phyloP scores from a whole-genome alignment of 371 early-diverging fungal species.

The Entomophthora muscae region DNA sequence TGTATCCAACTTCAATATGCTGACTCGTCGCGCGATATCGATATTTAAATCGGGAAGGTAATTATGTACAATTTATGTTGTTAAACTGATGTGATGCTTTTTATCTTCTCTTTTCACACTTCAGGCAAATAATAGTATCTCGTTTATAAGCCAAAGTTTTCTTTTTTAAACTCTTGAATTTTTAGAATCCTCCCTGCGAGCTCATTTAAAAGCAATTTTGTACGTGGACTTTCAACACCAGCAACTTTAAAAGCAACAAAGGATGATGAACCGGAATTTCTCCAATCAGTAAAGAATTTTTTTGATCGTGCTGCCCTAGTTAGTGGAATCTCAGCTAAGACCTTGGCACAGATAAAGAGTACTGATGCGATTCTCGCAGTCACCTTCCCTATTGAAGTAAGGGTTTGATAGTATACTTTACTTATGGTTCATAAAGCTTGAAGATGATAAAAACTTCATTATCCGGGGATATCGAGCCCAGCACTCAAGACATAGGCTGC shows the following conservation, averaged over 20 bases:
- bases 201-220: too few species aligned
- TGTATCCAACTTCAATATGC: too few species aligned
- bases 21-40: too few species aligned
- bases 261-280: conserved; percentile 52
- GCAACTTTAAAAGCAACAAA: conserved; percentile 13
- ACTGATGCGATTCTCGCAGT: conserved; percentile 63
- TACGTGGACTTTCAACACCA: background rate
- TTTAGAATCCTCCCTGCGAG: too few species aligned
- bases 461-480: conserved; percentile 75
- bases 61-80: too few species aligned
- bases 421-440: conserved; percentile 21
- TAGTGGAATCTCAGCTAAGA: conserved; percentile 39
- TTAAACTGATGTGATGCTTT: too few species aligned
- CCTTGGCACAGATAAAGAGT: conserved; percentile 60
- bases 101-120: too few species aligned
- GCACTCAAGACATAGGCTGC: conserved; percentile 73
- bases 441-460: conserved; percentile 49
- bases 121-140: too few species aligned
- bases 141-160: too few species aligned
- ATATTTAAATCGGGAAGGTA: too few species aligned
- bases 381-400: conserved; percentile 56
- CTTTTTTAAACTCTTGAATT: too few species aligned
- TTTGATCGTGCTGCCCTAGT: conserved; percentile 58
- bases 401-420: background rate
- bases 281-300: conserved; percentile 60